These are phyloP conservation scores for Sporisorium scitamineum DNA, from an alignment of 1,284 basidiomycete genomes.

Conservation along the genomic window DNA sequence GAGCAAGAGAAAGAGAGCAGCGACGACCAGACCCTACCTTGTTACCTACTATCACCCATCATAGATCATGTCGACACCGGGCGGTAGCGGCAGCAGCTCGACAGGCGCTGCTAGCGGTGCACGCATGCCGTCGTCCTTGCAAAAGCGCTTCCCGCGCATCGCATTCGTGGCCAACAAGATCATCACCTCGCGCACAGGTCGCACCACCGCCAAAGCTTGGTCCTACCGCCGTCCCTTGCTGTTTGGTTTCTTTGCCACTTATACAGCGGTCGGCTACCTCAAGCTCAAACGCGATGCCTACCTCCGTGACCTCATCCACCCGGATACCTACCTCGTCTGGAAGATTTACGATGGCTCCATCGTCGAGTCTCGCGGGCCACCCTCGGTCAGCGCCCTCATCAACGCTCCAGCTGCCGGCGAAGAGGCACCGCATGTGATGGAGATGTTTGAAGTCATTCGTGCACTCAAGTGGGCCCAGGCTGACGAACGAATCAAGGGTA, in stretches of 20 bases:
- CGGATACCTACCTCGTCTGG: conserved; percentile 66
- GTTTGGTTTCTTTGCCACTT: conserved; percentile 49
- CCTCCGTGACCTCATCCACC: conserved; percentile 51
- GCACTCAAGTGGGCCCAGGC: conserved; percentile 69
- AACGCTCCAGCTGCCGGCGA: conserved; percentile 46
- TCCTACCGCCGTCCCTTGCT: conserved; percentile 42
- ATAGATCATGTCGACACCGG: conserved; percentile 19
- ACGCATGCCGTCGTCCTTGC: conserved; percentile 10
- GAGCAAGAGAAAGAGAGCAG: background rate
- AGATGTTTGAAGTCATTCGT: conserved; percentile 70
- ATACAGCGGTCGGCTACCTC: conserved; percentile 49
- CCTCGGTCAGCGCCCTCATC: conserved; percentile 50
- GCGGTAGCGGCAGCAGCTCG: conserved; percentile 11
- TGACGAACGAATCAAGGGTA: conserved; percentile 70
- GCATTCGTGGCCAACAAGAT: conserved; percentile 45
- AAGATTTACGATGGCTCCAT: conserved; percentile 67
- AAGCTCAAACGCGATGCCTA: conserved; percentile 51
- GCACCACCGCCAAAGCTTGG: conserved; percentile 44
- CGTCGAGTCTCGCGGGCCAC: conserved; percentile 57
- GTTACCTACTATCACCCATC: background rate
- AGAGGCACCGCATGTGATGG: conserved; percentile 63
- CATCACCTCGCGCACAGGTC: conserved; percentile 38
- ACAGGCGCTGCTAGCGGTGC: conserved; percentile 9
- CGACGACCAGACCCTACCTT: background rate
- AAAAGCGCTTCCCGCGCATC: conserved; percentile 40